phyloP scores from a whole-genome alignment of 495 filamentous ascomycete species.

The Corynascus novoguineensis region DNA sequence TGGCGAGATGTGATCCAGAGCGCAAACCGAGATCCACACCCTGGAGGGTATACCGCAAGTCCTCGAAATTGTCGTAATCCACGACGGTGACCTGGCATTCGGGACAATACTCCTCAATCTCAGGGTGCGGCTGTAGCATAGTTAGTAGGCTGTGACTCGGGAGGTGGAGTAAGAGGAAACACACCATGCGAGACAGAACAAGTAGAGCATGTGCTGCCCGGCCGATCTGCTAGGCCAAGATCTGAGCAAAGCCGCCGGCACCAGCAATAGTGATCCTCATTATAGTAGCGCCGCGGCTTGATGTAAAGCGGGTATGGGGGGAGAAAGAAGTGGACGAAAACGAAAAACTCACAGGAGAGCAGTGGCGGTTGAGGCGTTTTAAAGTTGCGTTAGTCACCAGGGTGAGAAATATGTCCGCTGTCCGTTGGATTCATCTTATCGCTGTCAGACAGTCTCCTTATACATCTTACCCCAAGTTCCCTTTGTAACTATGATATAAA shows the following conservation, averaged over 20 bases:
- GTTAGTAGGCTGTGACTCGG: constrained; percentile 5
- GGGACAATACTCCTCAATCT: constrained; percentile 37
- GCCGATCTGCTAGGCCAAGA: constrained; percentile 55
- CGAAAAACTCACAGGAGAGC: too few relatives aligned
- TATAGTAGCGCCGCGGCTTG: too few relatives aligned
- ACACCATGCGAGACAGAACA: constrained; percentile 58
- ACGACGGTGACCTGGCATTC: constrained; percentile 58
- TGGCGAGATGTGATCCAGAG: constrained; percentile 26
- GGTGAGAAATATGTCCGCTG: neutral
- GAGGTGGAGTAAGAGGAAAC: constrained; percentile 5
- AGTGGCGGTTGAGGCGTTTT: too few relatives aligned
- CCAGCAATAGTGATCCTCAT: constrained; percentile 74
- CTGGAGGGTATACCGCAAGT: constrained; percentile 55
- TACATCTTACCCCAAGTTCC: neutral
- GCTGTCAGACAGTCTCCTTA: neutral
- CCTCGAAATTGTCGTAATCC: constrained; percentile 52
- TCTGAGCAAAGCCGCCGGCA: constrained; percentile 60
- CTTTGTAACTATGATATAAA: neutral
- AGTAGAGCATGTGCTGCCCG: constrained; percentile 59
- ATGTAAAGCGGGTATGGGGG: too few relatives aligned
- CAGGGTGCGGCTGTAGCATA: constrained; percentile 25
- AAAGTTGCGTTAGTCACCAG: too few relatives aligned
- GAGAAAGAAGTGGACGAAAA: too few relatives aligned
- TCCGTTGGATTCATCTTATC: neutral
- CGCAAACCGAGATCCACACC: constrained; percentile 54